These are phyloP conservation scores for Helianthus annuus DNA, from an alignment of 129 eudicot species.

Conservation along the genomic window HanXRQr2.0-SUNRISE NC_035434.2:104729053-104729552, in stretches of 20 bases:
- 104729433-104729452: constrained; percentile 74
- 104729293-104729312: background rate
- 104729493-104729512: constrained; percentile 55
- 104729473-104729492: constrained; percentile 78
- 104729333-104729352: constrained; percentile 13
- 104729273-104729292: constrained; percentile 5
- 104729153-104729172: background rate
- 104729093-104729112: background rate
- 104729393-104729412: constrained; percentile 17
- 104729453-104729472: constrained; percentile 79
- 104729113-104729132: background rate
- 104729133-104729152: background rate
- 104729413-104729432: constrained; percentile 15
- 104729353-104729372: background rate
- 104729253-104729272: constrained; percentile 16
- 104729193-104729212: background rate
- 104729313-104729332: background rate
- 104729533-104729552: constrained; percentile 22
- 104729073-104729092: constrained; percentile 4
- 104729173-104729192: background rate
- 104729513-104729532: constrained; percentile 37
- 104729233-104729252: background rate
- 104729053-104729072: background rate
- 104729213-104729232: background rate
- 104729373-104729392: background rate